Evolutionary conservation across 2,329 filamentous ascomycete species (phyloP).

Genomic region (Fusarium fujikuroi): DNA sequence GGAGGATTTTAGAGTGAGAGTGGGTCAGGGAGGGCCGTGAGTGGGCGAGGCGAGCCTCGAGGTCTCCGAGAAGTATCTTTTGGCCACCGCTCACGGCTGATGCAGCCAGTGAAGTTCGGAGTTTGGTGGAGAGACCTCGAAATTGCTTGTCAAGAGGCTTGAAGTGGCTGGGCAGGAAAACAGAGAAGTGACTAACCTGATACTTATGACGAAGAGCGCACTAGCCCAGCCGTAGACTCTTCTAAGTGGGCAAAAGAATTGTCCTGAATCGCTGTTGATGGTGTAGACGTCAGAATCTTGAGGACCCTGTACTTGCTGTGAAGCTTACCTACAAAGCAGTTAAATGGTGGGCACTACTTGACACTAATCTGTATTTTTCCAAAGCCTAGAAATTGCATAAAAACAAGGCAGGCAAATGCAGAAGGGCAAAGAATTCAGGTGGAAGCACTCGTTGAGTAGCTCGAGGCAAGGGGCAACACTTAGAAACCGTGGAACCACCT

Average conservation of each 20-base stretch:
- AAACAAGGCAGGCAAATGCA: slow-evolving; percentile 6
- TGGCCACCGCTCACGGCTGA: slow-evolving; percentile 40
- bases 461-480: slow-evolving; percentile 10
- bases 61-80: slow-evolving; percentile 39
- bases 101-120: slow-evolving; percentile 32
- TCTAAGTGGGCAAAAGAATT: slow-evolving; percentile 18
- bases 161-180: slow-evolving; percentile 37
- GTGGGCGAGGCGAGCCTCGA: slow-evolving; percentile 33
- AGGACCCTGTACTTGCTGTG: background rate
- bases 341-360: slow-evolving; percentile 3
- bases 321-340: background rate
- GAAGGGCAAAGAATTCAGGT: slow-evolving; percentile 29
- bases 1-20: slow-evolving; percentile 37
- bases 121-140: slow-evolving; percentile 9
- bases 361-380: slow-evolving; percentile 15
- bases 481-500: background rate
- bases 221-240: slow-evolving; percentile 6
- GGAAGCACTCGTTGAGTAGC: slow-evolving; percentile 1
- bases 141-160: slow-evolving; percentile 24
- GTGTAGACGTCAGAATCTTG: slow-evolving; percentile 14
- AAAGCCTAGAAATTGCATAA: slow-evolving; percentile 7
- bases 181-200: slow-evolving; percentile 18
- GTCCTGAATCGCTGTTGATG: slow-evolving; percentile 30
- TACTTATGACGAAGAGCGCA: slow-evolving; percentile 33
- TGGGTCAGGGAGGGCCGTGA: slow-evolving; percentile 44